Conservation (phyloP, 805 yeast species). For the Lachancea waltii region DNA sequence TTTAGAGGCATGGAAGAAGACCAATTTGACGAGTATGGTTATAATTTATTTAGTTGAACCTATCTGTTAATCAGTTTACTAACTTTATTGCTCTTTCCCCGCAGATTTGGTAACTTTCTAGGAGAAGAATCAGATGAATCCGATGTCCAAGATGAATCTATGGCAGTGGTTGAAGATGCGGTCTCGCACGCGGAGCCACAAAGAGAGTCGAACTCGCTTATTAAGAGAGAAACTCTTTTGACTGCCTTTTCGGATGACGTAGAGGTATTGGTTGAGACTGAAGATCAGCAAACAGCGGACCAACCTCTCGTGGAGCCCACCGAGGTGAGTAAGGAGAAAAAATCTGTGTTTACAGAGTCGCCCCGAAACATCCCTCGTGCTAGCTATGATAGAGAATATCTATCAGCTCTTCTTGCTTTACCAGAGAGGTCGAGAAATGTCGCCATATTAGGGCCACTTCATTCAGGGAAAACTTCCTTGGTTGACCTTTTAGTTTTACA, state of each 20-base stretch:
- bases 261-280: conserved; percentile 53
- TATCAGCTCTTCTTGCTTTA: conserved; percentile 41
- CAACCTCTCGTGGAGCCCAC: conserved; percentile 63
- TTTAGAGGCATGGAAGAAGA: conserved; percentile 47
- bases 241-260: conserved; percentile 56
- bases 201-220: not conserved
- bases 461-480: conserved; percentile 81
- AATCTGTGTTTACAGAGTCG: conserved; percentile 16
- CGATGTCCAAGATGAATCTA: conserved; percentile 25
- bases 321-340: conserved; percentile 32
- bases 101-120: conserved; percentile 57
- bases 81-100: too few relatives aligned
- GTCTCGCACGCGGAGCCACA: not conserved
- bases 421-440: conserved; percentile 70
- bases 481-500: conserved; percentile 60
- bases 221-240: conserved; percentile 9
- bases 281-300: conserved; percentile 43
- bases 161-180: conserved; percentile 3
- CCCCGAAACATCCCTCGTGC: conserved; percentile 46
- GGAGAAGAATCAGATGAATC: conserved; percentile 43
- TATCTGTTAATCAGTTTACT: too few relatives aligned
- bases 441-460: conserved; percentile 71
- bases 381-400: conserved; percentile 54
- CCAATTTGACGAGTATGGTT: conserved; percentile 61
- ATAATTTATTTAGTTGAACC: too few relatives aligned